Percentiles rank a stretch among this genome's conserved stretches.
phyloP scores from a whole-genome alignment of 441 rosid genomes.

The Pelargonium myrrhifolium region DNA sequence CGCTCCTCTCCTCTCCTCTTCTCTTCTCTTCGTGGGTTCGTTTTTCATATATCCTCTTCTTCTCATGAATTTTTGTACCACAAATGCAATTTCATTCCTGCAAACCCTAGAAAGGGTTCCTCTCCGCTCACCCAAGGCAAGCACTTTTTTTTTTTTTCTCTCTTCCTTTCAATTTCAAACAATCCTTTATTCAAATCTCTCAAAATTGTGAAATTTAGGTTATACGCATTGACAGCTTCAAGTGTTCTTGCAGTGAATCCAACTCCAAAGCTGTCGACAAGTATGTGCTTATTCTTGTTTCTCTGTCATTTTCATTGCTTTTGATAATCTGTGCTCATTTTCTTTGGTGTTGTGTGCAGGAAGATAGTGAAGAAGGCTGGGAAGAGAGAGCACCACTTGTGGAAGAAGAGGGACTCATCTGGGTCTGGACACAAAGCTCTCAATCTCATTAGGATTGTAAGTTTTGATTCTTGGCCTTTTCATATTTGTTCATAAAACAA shows the following conservation, averaged over 20 bases:
- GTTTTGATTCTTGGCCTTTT: conserved; percentile 12
- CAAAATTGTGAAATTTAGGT: conserved; percentile 28
- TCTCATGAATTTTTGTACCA: background rate
- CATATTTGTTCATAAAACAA: background rate
- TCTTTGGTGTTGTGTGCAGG: conserved; percentile 24
- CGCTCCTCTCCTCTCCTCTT: too few species aligned
- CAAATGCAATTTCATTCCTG: conserved; percentile 4
- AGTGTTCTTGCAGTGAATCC: conserved; percentile 26
- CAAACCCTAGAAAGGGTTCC: conserved; percentile 17
- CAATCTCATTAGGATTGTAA: conserved; percentile 56
- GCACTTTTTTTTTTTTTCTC: background rate
- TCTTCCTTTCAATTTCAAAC: background rate
- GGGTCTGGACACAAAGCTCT: conserved; percentile 69
- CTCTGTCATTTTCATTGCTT: background rate
- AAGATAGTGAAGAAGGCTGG: conserved; percentile 33
- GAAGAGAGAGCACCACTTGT: conserved; percentile 53
- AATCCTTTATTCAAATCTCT: background rate
- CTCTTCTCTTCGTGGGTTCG: background rate
- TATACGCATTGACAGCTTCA: conserved; percentile 15
- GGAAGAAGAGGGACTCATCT: conserved; percentile 77
- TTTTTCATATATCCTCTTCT: too few species aligned
- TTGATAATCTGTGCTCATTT: too few species aligned
- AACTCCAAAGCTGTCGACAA: conserved; percentile 26
- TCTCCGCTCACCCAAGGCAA: conserved; percentile 29
- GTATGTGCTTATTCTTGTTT: conserved; percentile 28